Conservation (phyloP, 1,139 yeast genomes). For the Hanseniaspora gamundiae region DNA sequence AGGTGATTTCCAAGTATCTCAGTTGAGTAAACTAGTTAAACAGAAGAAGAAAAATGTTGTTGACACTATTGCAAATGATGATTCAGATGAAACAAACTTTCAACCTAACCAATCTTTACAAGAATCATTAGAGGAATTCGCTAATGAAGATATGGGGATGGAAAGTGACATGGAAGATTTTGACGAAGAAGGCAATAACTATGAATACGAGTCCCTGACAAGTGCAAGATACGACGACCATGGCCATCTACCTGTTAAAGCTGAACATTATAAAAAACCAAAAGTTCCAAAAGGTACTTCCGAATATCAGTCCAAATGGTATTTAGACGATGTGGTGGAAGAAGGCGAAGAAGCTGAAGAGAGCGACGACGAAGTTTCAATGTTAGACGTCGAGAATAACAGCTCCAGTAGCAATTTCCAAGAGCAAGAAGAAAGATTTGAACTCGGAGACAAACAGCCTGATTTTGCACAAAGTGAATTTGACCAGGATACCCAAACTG, state of each 20-base stretch:
- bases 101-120: slow-evolving; percentile 38
- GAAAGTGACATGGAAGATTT: slow-evolving; percentile 30
- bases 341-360: slow-evolving; percentile 34
- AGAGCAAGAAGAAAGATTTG: not conserved
- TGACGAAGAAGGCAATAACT: slow-evolving; percentile 16
- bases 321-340: slow-evolving; percentile 52
- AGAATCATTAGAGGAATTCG: slow-evolving; percentile 57
- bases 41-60: no score
- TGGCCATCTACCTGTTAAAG: slow-evolving; percentile 36
- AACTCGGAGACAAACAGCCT: slow-evolving; percentile 3
- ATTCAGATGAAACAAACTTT: slow-evolving; percentile 19
- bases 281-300: slow-evolving; percentile 81
- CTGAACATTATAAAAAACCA: slow-evolving; percentile 26
- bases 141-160: slow-evolving; percentile 46
- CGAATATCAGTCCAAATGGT: slow-evolving; percentile 91
- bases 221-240: slow-evolving; percentile 68
- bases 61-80: slow-evolving; percentile 21
- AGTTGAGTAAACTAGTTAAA: slow-evolving; percentile 38
- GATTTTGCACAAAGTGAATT: slow-evolving; percentile 4
- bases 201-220: slow-evolving; percentile 32
- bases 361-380: slow-evolving; percentile 30
- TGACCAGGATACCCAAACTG: slow-evolving; percentile 28
- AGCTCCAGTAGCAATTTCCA: not conserved
- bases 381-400: slow-evolving; percentile 25
- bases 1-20: slow-evolving; percentile 78